Percentiles rank a stretch among this genome's conserved stretches.
Evolutionary conservation across 2,329 filamentous ascomycete species (phyloP).

Genomic region (Parastagonospora nodorum): DNA sequence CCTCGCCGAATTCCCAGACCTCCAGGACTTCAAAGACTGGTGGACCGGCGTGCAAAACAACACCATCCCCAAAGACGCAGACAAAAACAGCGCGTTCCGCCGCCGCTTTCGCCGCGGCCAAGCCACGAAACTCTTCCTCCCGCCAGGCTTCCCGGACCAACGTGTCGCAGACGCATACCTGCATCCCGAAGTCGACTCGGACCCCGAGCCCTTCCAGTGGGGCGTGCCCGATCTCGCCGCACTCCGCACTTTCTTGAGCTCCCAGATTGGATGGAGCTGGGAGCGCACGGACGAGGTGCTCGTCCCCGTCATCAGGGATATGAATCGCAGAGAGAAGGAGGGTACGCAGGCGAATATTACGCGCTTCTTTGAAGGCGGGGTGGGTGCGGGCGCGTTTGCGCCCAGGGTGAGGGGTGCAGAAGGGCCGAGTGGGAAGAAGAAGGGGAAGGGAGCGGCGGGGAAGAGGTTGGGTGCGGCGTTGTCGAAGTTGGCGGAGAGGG

Average conservation of each 20-base stretch:
- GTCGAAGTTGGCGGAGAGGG: slow-evolving; percentile 34
- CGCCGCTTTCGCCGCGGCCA: slow-evolving; percentile 85
- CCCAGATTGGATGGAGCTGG: slow-evolving; percentile 88
- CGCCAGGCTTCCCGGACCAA: slow-evolving; percentile 75
- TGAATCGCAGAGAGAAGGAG: slow-evolving; percentile 86
- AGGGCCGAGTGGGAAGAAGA: slow-evolving; percentile 59
- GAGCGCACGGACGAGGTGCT: slow-evolving; percentile 95
- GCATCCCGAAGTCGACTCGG: slow-evolving; percentile 81
- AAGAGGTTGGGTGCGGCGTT: slow-evolving; percentile 44
- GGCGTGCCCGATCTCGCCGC: slow-evolving; percentile 91
- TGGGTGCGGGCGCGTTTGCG: slow-evolving; percentile 73
- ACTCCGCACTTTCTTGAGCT: slow-evolving; percentile 82
- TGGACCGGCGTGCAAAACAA: slow-evolving; percentile 77
- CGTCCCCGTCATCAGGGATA: slow-evolving; percentile 91
- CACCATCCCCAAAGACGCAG: slow-evolving; percentile 63
- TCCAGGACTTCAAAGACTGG: slow-evolving; percentile 84
- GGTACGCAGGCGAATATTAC: slow-evolving; percentile 97
- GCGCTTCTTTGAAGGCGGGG: slow-evolving; percentile 79
- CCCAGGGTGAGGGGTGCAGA: slow-evolving; percentile 65
- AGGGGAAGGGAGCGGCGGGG: slow-evolving; percentile 35
- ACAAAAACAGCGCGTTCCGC: slow-evolving; percentile 68
- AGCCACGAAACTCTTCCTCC: slow-evolving; percentile 83
- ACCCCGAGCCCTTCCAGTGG: slow-evolving; percentile 85
- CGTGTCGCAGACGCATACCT: slow-evolving; percentile 85
- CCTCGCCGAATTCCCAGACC: slow-evolving; percentile 80